Evolutionary conservation across 805 yeast genomes (phyloP).

Genomic region (Wickerhamomyces canadensis): DNA sequence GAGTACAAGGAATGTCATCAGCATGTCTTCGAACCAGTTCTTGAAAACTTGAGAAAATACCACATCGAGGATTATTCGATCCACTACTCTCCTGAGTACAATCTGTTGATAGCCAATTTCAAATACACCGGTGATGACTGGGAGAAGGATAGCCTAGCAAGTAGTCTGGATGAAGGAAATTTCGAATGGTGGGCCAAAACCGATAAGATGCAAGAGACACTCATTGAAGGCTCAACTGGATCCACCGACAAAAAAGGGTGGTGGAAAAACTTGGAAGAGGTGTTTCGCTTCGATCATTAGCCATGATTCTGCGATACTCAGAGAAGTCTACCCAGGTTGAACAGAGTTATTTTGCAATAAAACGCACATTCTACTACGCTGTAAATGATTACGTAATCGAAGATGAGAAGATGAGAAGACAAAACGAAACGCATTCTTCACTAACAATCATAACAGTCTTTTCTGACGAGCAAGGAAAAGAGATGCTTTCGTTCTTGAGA

Average conservation of each 20-base stretch:
- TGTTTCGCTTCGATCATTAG: slow-evolving; percentile 31
- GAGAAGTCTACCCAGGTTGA: too few relatives aligned
- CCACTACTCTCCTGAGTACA: slow-evolving; percentile 28
- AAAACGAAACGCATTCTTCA: too few relatives aligned
- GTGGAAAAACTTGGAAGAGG: slow-evolving; percentile 35
- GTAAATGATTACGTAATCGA: too few relatives aligned
- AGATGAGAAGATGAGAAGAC: too few relatives aligned
- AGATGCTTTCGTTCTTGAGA: slow-evolving; percentile 20
- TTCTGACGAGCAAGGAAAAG: background rate
- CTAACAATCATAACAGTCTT: too few relatives aligned
- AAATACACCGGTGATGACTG: slow-evolving; percentile 35
- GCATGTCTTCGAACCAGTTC: slow-evolving; percentile 28
- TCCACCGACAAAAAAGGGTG: slow-evolving; percentile 33
- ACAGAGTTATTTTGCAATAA: too few relatives aligned
- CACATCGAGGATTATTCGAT: slow-evolving; percentile 38
- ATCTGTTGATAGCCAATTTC: slow-evolving; percentile 31
- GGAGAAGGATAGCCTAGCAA: slow-evolving; percentile 29
- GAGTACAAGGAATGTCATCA: slow-evolving; percentile 31
- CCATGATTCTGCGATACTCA: too few relatives aligned
- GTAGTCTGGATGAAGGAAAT: slow-evolving; percentile 31
- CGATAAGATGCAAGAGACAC: slow-evolving; percentile 34
- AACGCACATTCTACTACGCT: too few relatives aligned
- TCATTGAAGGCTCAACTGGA: slow-evolving; percentile 32
- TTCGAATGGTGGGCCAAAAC: slow-evolving; percentile 37
- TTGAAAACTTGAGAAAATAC: slow-evolving; percentile 27